Conservation (phyloP, 768 basidiomycete genomes). For the Hygrocybe punicea region DNA sequence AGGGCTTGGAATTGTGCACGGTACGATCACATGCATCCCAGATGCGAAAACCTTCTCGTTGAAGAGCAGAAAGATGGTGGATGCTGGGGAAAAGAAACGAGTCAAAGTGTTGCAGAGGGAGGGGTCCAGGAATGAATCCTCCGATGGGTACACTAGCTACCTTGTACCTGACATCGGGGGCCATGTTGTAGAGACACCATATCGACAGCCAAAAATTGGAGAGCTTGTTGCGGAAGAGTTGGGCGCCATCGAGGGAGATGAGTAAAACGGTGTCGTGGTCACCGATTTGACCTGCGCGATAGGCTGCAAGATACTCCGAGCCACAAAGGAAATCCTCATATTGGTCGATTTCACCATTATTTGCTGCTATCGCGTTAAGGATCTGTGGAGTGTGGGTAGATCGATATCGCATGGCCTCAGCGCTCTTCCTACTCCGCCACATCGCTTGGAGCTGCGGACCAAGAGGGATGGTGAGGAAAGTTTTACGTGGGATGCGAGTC, state of each 20-base stretch:
- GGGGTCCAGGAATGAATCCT: conserved; percentile 36
- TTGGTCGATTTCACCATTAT: too few relatives aligned
- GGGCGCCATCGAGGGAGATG: too few relatives aligned
- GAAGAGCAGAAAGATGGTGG: conserved; percentile 34
- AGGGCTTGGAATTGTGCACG: too few relatives aligned
- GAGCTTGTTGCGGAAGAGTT: conserved; percentile 36
- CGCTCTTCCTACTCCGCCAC: conserved; percentile 17
- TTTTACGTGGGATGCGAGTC: too few relatives aligned
- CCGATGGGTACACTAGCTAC: conserved; percentile 30
- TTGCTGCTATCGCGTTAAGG: too few relatives aligned
- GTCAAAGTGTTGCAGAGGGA: conserved; percentile 33
- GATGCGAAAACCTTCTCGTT: too few relatives aligned
- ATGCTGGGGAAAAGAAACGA: conserved; percentile 33
- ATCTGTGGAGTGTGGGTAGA: background rate
- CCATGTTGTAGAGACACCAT: conserved; percentile 31
- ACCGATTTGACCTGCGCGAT: too few relatives aligned
- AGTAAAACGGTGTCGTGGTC: too few relatives aligned
- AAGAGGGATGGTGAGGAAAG: too few relatives aligned
- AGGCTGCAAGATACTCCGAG: too few relatives aligned
- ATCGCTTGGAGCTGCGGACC: conserved; percentile 43
- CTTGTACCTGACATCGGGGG: conserved; percentile 30
- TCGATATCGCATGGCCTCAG: conserved; percentile 29
- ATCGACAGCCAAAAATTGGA: conserved; percentile 42
- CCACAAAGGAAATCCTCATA: too few relatives aligned
- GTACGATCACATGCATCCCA: too few relatives aligned